A percentile compares a stretch with the other conserved stretches of the same genome.
These are phyloP conservation scores for Trifolium subterraneum DNA, from an alignment of 306 rosid genomes.

Conservation along the genomic window DNA sequence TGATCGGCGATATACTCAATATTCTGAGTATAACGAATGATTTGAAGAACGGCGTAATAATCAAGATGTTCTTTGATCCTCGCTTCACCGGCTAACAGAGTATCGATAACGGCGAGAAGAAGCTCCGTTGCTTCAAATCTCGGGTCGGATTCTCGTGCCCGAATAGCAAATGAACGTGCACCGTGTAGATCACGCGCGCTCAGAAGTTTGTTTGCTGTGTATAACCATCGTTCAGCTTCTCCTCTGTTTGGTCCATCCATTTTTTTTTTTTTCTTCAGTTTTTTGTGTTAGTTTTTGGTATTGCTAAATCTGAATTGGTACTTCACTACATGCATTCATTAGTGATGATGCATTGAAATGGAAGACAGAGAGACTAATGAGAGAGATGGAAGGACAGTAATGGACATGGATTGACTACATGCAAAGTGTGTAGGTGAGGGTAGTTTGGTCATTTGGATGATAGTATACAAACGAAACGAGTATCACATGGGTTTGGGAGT, in stretches of 20 bases:
- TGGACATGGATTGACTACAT: neutral
- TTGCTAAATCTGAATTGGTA: neutral
- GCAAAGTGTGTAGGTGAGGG: neutral
- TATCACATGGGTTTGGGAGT: conserved; percentile 32
- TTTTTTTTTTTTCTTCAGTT: neutral
- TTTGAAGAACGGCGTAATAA: conserved; percentile 73
- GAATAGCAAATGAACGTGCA: conserved; percentile 78
- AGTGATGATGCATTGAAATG: neutral
- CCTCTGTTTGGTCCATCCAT: conserved; percentile 50
- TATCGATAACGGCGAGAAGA: conserved; percentile 76
- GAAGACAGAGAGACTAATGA: neutral
- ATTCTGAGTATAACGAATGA: conserved; percentile 63
- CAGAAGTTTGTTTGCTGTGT: conserved; percentile 78
- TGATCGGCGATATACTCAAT: conserved; percentile 73
- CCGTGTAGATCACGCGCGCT: conserved; percentile 80
- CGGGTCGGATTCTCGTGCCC: conserved; percentile 87
- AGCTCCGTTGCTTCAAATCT: conserved; percentile 67
- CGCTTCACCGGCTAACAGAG: conserved; percentile 65
- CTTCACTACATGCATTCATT: no score
- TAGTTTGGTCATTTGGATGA: neutral
- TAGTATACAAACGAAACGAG: conserved; percentile 29
- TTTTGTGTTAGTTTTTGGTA: no score
- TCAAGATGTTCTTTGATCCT: conserved; percentile 68
- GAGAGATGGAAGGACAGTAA: neutral
- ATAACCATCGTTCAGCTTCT: conserved; percentile 88